Conservation (phyloP, 176 grass and related monocot species). For the Cenchrus purpureus region DNA sequence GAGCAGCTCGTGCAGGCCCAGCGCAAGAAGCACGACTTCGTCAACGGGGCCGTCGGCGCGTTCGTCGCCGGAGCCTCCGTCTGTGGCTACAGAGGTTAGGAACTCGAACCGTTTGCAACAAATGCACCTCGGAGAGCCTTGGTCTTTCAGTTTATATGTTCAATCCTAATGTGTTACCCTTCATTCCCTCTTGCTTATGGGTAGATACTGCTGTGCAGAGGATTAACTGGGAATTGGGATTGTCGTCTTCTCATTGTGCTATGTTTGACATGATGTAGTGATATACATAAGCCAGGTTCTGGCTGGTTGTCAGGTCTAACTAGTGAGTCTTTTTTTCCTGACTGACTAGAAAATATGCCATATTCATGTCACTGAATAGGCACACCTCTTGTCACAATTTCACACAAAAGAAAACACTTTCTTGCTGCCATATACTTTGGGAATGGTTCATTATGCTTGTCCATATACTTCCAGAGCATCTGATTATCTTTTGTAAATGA, state of each 20-base stretch:
- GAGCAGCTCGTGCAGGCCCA: conserved; percentile 86
- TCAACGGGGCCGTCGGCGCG: conserved; percentile 84
- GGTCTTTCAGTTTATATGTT: neutral
- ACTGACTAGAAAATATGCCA: neutral
- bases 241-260: neutral
- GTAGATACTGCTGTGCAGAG: neutral
- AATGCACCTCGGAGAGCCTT: neutral
- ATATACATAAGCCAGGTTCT: neutral
- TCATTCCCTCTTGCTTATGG: neutral
- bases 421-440: neutral
- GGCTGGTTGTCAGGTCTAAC: neutral
- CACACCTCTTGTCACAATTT: neutral
- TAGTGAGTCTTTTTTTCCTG: neutral
- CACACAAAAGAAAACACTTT: too few relatives aligned
- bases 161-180: neutral
- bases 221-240: neutral
- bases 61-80: conserved; percentile 90
- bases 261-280: neutral
- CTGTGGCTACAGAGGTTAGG: conserved; percentile 83
- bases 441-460: neutral
- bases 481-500: neutral
- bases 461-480: neutral
- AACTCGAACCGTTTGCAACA: neutral
- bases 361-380: neutral
- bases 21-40: conserved; percentile 84